These are phyloP conservation scores for Pichia sp. DNA, from an alignment of 1,139 yeast genomes.

Conservation along the genomic window DNA sequence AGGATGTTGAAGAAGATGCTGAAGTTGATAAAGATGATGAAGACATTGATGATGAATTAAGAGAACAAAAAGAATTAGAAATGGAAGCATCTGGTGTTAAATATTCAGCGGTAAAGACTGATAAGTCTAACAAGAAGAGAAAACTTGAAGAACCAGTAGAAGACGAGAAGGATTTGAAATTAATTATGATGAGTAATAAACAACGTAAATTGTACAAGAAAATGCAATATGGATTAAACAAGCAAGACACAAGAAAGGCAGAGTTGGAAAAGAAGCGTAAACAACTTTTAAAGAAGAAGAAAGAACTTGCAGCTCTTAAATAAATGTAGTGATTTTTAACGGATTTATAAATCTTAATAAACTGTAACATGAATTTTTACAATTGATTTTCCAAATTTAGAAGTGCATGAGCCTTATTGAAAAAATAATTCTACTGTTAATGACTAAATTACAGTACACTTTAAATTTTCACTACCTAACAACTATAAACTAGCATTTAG, in stretches of 20 bases:
- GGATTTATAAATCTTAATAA: not conserved
- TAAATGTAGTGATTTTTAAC: not conserved
- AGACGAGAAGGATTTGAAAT: conserved; percentile 88
- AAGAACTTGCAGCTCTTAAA: conserved; percentile 10
- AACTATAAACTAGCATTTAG: no score
- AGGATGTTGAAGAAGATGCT: conserved; percentile 42
- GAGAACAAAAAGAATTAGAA: conserved; percentile 80
- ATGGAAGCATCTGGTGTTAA: conserved; percentile 84
- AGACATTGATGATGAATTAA: conserved; percentile 40
- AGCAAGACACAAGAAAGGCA: conserved; percentile 75
- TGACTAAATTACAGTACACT: no score
- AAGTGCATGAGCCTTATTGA: not conserved
- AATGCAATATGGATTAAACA: conserved; percentile 88
- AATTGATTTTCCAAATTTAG: not conserved
- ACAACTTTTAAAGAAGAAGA: conserved; percentile 50
- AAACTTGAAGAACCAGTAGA: conserved; percentile 54
- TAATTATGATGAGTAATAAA: conserved; percentile 96
- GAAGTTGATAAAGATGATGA: conserved; percentile 45
- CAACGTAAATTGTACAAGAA: conserved; percentile 90
- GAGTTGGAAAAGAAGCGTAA: conserved; percentile 72
- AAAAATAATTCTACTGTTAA: no score
- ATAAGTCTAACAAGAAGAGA: conserved; percentile 33
- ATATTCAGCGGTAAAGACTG: conserved; percentile 47
- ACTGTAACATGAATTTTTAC: not conserved
- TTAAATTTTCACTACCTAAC: no score